Percentiles rank a stretch among this genome's conserved stretches.
Evolutionary conservation across 352 stramenopile species (phyloP).

Genomic region (Phytophthora sansomeana): DNA sequence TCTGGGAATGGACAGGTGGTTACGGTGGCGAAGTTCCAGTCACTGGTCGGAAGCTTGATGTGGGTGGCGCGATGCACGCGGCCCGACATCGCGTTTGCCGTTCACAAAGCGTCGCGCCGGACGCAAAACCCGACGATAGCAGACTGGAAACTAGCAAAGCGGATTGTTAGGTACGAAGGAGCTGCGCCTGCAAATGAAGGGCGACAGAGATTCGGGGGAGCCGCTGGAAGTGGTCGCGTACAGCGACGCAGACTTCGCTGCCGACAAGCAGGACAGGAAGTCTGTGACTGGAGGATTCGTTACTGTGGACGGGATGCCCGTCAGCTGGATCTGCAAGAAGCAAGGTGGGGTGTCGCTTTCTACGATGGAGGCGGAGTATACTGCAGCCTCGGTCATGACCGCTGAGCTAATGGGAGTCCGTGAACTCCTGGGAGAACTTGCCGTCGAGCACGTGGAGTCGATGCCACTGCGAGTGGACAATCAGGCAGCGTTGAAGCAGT

Average conservation of each 20-base stretch:
- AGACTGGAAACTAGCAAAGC: slow-evolving; percentile 19
- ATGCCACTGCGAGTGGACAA: slow-evolving; percentile 12
- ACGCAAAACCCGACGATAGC: too few relatives aligned
- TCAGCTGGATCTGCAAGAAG: slow-evolving; percentile 17
- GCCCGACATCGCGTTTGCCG: too few relatives aligned
- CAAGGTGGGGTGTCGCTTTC: slow-evolving; percentile 25
- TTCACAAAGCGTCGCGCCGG: too few relatives aligned
- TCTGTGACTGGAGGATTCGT: slow-evolving; percentile 27
- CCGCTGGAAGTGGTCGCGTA: slow-evolving; percentile 11
- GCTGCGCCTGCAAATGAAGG: slow-evolving; percentile 15
- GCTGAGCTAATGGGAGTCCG: slow-evolving; percentile 17
- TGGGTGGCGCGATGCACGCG: too few relatives aligned
- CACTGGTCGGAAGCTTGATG: too few relatives aligned
- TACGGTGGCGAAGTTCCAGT: too few relatives aligned
- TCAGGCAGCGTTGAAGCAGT: slow-evolving; percentile 14
- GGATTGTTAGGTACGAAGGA: slow-evolving; percentile 19
- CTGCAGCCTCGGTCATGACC: slow-evolving; percentile 7
- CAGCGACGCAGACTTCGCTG: slow-evolving; percentile 36
- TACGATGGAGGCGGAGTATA: slow-evolving; percentile 35
- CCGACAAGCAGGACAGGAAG: slow-evolving; percentile 29
- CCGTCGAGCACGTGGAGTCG: neutral
- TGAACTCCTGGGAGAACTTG: slow-evolving; percentile 15
- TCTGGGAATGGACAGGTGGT: too few relatives aligned
- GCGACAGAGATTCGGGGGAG: neutral
- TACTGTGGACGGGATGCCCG: slow-evolving; percentile 15